These are phyloP conservation scores for Durotheca rogersii DNA, from an alignment of 495 filamentous ascomycete genomes.

Conservation along the genomic window DNA sequence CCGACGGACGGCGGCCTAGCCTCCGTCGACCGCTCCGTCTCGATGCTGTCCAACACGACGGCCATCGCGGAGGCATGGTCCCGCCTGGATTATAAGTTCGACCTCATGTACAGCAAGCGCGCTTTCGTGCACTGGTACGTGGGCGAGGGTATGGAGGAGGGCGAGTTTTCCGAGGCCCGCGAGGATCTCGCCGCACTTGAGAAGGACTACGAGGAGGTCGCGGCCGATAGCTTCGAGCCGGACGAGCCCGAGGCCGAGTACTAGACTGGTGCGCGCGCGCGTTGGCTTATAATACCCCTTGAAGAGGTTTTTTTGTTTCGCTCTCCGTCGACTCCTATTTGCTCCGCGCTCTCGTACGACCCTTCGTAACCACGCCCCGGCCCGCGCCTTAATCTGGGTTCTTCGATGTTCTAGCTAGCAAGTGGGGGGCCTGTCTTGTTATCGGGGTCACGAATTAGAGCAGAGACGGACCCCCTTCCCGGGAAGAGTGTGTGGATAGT, in stretches of 20 bases:
- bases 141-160: constrained; percentile 94
- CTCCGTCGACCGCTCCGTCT: constrained; percentile 80
- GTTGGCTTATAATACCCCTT: constrained; percentile 37
- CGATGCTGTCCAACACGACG: constrained; percentile 91
- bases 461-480: too few relatives aligned
- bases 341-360: too few relatives aligned
- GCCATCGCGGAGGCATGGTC: constrained; percentile 90
- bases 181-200: constrained; percentile 87
- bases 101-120: constrained; percentile 95
- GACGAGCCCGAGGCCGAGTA: constrained; percentile 73
- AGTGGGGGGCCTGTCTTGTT: constrained; percentile 4
- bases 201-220: constrained; percentile 93
- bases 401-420: constrained; percentile 25
- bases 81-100: constrained; percentile 88
- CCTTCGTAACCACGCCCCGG: constrained; percentile 13
- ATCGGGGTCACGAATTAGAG: constrained; percentile 20
- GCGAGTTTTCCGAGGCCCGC: constrained; percentile 87
- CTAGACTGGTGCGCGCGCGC: constrained; percentile 51
- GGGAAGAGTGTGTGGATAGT: constrained; percentile 21
- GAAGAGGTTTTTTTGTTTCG: constrained; percentile 2
- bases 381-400: constrained; percentile 8
- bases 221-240: constrained; percentile 63
- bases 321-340: constrained; percentile 11
- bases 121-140: constrained; percentile 97
- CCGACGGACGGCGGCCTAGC: constrained; percentile 67